Evolutionary conservation across 2,329 filamentous ascomycete species (phyloP).

Genomic region (Plenodomus biglobosus): DNA sequence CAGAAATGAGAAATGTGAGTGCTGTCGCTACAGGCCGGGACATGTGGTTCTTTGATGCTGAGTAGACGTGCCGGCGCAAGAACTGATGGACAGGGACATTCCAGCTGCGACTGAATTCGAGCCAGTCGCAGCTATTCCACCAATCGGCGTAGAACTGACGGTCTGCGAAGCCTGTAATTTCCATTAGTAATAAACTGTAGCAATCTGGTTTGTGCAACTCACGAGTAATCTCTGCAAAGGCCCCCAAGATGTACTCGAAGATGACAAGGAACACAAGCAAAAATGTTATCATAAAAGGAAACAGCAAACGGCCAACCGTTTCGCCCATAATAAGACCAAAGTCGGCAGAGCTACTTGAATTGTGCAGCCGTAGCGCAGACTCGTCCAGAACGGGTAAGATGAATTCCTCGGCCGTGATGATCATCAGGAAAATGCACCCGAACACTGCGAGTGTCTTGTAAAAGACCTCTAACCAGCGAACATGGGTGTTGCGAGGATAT

Average conservation of each 20-base stretch:
- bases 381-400: constrained; percentile 86
- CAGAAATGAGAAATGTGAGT: constrained; percentile 88
- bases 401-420: constrained; percentile 89
- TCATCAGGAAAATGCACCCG: constrained; percentile 93
- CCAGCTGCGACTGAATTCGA: constrained; percentile 68
- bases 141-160: constrained; percentile 85
- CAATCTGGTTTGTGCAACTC: constrained; percentile 17
- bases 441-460: constrained; percentile 89
- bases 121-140: constrained; percentile 80
- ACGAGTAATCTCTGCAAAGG: constrained; percentile 87
- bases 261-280: constrained; percentile 96
- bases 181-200: constrained; percentile 10
- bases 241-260: constrained; percentile 94
- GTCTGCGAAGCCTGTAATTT: constrained; percentile 72
- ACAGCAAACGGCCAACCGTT: constrained; percentile 86
- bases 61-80: constrained; percentile 91
- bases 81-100: constrained; percentile 74
- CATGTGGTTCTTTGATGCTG: constrained; percentile 73
- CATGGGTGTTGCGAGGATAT: constrained; percentile 77
- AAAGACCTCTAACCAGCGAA: constrained; percentile 78
- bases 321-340: constrained; percentile 79
- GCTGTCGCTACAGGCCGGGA: constrained; percentile 77
- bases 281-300: constrained; percentile 96
- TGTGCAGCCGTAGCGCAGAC: constrained; percentile 60
- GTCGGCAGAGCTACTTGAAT: constrained; percentile 59